phyloP scores from a whole-genome alignment of 1,284 basidiomycete species.

The Pseudozyma sp. region DNA sequence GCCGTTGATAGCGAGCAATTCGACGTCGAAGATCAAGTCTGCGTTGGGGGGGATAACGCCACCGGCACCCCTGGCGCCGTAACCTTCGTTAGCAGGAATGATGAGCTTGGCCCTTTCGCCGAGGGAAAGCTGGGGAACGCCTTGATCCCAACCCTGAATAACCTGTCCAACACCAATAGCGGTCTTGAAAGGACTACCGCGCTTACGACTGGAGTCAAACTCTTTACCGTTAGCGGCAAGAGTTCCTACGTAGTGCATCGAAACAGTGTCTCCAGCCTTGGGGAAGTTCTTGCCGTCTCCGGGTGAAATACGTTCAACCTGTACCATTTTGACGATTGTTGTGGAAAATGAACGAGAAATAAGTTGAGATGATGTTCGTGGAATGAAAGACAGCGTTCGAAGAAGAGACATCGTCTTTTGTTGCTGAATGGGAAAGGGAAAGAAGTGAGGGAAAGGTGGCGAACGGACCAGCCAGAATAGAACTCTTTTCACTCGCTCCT shows the following conservation, averaged over 20 bases:
- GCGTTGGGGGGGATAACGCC: constrained; percentile 70
- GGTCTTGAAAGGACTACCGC: constrained; percentile 63
- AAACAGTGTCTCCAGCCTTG: constrained; percentile 62
- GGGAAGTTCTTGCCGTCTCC: constrained; percentile 69
- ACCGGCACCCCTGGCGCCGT: constrained; percentile 58
- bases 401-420: neutral
- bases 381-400: neutral
- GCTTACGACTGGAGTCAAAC: constrained; percentile 69
- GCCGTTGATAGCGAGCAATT: constrained; percentile 70
- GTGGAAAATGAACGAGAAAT: neutral
- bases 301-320: constrained; percentile 63
- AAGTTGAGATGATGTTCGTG: neutral
- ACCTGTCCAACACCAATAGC: constrained; percentile 68
- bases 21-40: constrained; percentile 67
- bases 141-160: constrained; percentile 70
- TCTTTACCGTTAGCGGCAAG: constrained; percentile 53
- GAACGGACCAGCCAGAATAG: constrained; percentile 27
- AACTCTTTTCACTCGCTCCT: neutral
- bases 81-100: constrained; percentile 68
- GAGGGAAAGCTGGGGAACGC: constrained; percentile 69
- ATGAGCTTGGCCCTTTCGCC: constrained; percentile 69
- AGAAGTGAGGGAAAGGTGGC: constrained; percentile 10
- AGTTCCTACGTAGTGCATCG: constrained; percentile 67
- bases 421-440: neutral
- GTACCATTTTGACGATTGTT: constrained; percentile 47